Base-by-base conservation (phyloP, 2,329 filamentous ascomycete genomes). In the Fusarium beomiforme region DNA sequence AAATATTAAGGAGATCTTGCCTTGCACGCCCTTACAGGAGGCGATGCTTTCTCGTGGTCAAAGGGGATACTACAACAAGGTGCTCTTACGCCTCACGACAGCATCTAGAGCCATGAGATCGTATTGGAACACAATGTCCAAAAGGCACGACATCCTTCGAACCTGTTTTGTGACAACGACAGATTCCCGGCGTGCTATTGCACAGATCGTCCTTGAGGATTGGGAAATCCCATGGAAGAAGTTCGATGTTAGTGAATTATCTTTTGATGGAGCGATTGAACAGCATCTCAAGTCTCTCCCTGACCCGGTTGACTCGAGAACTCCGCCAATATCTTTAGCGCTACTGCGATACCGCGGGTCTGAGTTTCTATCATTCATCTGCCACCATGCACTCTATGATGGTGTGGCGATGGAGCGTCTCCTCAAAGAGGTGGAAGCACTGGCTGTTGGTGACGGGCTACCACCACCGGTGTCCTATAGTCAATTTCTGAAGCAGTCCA, bases 311-410 rank as follows among this genome's bases (percentile, higher is more conserved):
- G 83, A 89, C 49, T 84, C 84, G 0, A 77, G 80, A 17, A 77
- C 70, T 6, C 85, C 84, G 12, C 87, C 84, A 2, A 78, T 85
- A 14, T 86, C 83, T 8, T 80, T 86, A 53, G 84, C 82, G 0
- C 55, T 84, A 0, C 79, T 89, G 24, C 69, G 72, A 13, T 73
- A 79, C 2, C 73, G 74, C 9, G 77, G 73, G 1, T 76, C 67
- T 0, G 54, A 63, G 0, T 85, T 85, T 44, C 74, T 86, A 3
- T 90, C 83, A 0, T 86, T 86, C 51, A 79, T 84, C 39, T 90
- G 83, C 73, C 94, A 97, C 74, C 95, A 98, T 80, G 93, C 93
- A 4, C 83, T 97, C 1, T 97, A 97, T 74, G 95, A 98, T 80
- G 95, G 92, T 1, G 89, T 92, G 37, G 93, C 94, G 1, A 91